These are phyloP conservation scores for Auricularia auricula-judae DNA, from an alignment of 768 basidiomycete species.

Conservation along the genomic window DNA sequence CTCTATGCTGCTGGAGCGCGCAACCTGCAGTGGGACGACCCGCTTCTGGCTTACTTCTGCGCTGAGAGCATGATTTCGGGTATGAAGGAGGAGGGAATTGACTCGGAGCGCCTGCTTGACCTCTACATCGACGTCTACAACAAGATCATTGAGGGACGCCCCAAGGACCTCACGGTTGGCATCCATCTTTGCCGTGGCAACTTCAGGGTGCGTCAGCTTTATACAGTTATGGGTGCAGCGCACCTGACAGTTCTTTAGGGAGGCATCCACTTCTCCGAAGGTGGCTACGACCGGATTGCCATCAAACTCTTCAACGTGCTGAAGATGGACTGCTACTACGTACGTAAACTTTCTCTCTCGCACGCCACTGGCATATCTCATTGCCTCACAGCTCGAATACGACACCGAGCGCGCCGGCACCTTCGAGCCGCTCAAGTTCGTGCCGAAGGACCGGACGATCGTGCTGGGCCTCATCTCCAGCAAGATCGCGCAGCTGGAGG, in stretches of 20 bases:
- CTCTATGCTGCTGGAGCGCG: slow-evolving; percentile 33
- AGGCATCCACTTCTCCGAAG: slow-evolving; percentile 41
- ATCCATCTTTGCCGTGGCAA: slow-evolving; percentile 49
- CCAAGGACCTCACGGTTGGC: slow-evolving; percentile 42
- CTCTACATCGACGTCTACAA: slow-evolving; percentile 53
- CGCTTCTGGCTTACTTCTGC: slow-evolving; percentile 53
- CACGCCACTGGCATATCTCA: background rate
- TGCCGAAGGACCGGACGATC: slow-evolving; percentile 27
- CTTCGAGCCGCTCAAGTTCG: slow-evolving; percentile 23
- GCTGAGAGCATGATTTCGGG: slow-evolving; percentile 40
- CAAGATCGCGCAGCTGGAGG: slow-evolving; percentile 40
- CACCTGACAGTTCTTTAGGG: slow-evolving; percentile 11
- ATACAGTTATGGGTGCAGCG: background rate
- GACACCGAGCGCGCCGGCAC: slow-evolving; percentile 52
- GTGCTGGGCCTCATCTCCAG: slow-evolving; percentile 34
- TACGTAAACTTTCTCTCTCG: slow-evolving; percentile 9
- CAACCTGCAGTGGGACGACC: slow-evolving; percentile 38
- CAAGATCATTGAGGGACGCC: slow-evolving; percentile 29
- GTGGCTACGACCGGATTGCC: slow-evolving; percentile 20
- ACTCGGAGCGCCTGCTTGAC: slow-evolving; percentile 54
- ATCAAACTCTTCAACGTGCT: slow-evolving; percentile 40
- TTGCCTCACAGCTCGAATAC: slow-evolving; percentile 38
- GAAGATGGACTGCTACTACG: slow-evolving; percentile 42
- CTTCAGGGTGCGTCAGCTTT: slow-evolving; percentile 8
- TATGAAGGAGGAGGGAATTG: slow-evolving; percentile 48